These are phyloP conservation scores for Starmera dryadoides DNA, from an alignment of 805 yeast species.

Conservation along the genomic window DNA sequence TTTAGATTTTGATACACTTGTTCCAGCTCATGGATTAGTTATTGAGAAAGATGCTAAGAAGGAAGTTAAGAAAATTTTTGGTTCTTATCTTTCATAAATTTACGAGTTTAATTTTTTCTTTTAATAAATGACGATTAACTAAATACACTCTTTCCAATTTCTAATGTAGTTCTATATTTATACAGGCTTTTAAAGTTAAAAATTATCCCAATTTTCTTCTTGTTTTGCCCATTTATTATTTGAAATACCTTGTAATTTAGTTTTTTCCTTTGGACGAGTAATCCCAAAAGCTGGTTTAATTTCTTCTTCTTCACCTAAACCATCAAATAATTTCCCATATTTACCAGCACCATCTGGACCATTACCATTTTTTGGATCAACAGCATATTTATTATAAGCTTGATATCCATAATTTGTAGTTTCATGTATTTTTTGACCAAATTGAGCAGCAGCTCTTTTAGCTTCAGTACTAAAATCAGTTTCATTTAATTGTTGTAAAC, in stretches of 20 bases:
- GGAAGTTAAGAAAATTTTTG: conserved; percentile 16
- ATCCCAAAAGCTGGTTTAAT: conserved; percentile 66
- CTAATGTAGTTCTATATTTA: no score
- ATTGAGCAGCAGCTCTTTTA: conserved; percentile 89
- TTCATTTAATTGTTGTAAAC: conserved; percentile 70
- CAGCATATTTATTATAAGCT: conserved; percentile 52
- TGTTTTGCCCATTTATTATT: conserved; percentile 34
- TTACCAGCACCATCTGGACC: conserved; percentile 23
- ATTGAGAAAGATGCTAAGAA: conserved; percentile 32
- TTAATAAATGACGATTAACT: no score
- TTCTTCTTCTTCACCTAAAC: conserved; percentile 32
- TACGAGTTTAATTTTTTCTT: no score
- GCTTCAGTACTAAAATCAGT: conserved; percentile 80
- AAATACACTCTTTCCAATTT: no score
- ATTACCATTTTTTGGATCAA: conserved; percentile 16
- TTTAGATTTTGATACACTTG: conserved; percentile 43
- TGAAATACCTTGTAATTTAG: conserved; percentile 47
- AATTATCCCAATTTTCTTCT: conserved; percentile 67
- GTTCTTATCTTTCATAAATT: conserved; percentile 4
- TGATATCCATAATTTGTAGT: conserved; percentile 73
- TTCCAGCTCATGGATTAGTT: conserved; percentile 56
- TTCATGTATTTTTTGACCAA: conserved; percentile 89
- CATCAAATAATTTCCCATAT: conserved; percentile 52
- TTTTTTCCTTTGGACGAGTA: conserved; percentile 47
- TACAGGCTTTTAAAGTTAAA: conserved; percentile 22